These are phyloP conservation scores for Datura wrightii DNA, from an alignment of 257 asterid genomes.

Conservation along the genomic window DNA sequence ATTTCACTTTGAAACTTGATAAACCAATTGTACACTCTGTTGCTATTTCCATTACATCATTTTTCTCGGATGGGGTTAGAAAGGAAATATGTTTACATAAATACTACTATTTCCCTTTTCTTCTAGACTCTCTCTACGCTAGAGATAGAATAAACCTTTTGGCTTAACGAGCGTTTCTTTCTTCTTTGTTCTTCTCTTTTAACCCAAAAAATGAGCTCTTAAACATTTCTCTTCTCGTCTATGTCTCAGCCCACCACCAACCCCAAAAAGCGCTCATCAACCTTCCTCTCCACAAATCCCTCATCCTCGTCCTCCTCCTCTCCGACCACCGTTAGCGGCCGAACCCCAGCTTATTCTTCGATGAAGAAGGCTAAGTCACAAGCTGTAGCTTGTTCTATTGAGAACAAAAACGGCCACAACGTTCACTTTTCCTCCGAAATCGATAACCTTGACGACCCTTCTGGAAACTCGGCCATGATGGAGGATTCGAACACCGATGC, in stretches of 20 bases:
- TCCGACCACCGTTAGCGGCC: slow-evolving; percentile 32
- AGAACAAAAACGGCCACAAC: slow-evolving; percentile 42
- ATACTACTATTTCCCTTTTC: too few relatives aligned
- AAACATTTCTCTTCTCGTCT: slow-evolving; percentile 36
- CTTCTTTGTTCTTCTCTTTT: neutral
- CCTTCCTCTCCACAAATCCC: slow-evolving; percentile 25
- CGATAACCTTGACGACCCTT: slow-evolving; percentile 27
- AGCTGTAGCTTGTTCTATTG: slow-evolving; percentile 41
- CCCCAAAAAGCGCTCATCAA: slow-evolving; percentile 41
- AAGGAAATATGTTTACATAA: too few relatives aligned
- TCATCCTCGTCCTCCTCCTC: slow-evolving; percentile 34
- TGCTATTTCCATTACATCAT: too few relatives aligned
- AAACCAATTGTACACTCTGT: too few relatives aligned
- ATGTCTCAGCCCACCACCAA: slow-evolving; percentile 47
- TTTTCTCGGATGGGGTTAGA: too few relatives aligned
- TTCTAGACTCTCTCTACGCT: too few relatives aligned
- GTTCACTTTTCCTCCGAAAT: slow-evolving; percentile 40
- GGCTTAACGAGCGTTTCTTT: neutral
- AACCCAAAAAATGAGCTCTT: slow-evolving; percentile 36
- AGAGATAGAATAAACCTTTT: neutral
- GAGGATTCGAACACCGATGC: slow-evolving; percentile 30
- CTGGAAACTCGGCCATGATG: slow-evolving; percentile 29
- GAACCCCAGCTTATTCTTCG: slow-evolving; percentile 36
- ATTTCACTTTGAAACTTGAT: too few relatives aligned
- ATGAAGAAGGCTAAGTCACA: slow-evolving; percentile 56